These are phyloP conservation scores for Heliamphora exappendiculata DNA, from an alignment of 148 eudicot genomes.

Conservation along the genomic window DNA sequence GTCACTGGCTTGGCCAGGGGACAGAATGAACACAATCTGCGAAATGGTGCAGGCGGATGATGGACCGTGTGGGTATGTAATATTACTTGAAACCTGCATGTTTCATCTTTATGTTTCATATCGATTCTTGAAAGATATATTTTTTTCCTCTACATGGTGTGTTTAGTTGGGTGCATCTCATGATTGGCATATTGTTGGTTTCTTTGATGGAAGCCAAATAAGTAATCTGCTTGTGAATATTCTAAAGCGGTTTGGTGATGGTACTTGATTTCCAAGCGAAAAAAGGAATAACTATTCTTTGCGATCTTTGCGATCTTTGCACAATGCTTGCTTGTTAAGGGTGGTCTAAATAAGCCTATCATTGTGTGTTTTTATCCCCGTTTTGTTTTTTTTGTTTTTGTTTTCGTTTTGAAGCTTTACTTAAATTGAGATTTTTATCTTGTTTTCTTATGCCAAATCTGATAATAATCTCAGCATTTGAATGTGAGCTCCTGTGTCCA, in stretches of 20 bases:
- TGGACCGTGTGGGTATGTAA: constrained; percentile 63
- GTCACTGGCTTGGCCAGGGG: constrained; percentile 38
- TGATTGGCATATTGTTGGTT: background rate
- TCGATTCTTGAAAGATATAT: background rate
- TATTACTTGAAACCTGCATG: background rate
- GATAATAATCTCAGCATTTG: background rate
- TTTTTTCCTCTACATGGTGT: background rate
- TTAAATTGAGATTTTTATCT: background rate
- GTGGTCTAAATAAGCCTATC: no score
- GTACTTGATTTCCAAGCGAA: background rate
- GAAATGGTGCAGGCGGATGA: constrained; percentile 43
- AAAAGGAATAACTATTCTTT: background rate
- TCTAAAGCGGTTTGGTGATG: background rate
- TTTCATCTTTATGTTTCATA: background rate
- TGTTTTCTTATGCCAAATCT: background rate
- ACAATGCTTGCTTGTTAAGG: background rate
- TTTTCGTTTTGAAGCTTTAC: background rate
- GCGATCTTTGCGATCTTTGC: background rate
- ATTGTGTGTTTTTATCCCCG: background rate
- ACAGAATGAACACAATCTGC: constrained; percentile 37
- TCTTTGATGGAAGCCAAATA: background rate
- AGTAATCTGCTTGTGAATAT: background rate
- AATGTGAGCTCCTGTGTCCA: background rate
- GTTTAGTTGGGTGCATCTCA: background rate
- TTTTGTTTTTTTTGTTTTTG: background rate